These are phyloP conservation scores for Agrostemma githago DNA, from an alignment of 148 eudicot genomes.

Conservation along the genomic window DNA sequence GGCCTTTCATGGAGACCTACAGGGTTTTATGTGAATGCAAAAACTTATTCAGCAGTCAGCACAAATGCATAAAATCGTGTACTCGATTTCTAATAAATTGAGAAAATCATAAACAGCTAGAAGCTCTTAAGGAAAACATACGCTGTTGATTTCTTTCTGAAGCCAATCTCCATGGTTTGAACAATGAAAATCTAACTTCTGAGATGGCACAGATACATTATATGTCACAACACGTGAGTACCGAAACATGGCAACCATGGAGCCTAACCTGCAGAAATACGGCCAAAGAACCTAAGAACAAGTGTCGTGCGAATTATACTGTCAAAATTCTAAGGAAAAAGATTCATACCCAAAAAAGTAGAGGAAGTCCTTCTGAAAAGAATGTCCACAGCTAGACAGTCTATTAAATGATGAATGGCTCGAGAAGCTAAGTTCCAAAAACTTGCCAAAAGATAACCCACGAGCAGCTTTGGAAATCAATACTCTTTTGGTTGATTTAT, in stretches of 20 bases:
- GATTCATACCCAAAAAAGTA: constrained; percentile 80
- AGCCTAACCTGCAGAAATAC: constrained; percentile 60
- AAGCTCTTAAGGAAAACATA: constrained; percentile 30
- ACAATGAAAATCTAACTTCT: constrained; percentile 54
- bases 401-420: constrained; percentile 59
- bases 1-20: constrained; percentile 60
- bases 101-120: neutral
- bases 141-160: constrained; percentile 48
- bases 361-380: constrained; percentile 77
- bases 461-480: constrained; percentile 73
- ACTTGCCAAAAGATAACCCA: constrained; percentile 89
- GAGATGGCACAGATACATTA: constrained; percentile 67
- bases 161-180: constrained; percentile 49
- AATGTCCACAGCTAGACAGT: constrained; percentile 77
- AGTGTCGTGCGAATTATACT: neutral
- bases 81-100: neutral
- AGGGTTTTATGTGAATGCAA: neutral
- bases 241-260: constrained; percentile 89
- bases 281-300: neutral
- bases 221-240: constrained; percentile 66
- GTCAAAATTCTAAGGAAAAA: neutral
- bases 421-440: constrained; percentile 91
- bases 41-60: neutral
- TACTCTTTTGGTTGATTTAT: constrained; percentile 73
- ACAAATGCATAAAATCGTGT: neutral